Evolutionary conservation across 2,329 filamentous ascomycete genomes (phyloP).

Genomic region (Scopulariopsis brevicaulis): DNA sequence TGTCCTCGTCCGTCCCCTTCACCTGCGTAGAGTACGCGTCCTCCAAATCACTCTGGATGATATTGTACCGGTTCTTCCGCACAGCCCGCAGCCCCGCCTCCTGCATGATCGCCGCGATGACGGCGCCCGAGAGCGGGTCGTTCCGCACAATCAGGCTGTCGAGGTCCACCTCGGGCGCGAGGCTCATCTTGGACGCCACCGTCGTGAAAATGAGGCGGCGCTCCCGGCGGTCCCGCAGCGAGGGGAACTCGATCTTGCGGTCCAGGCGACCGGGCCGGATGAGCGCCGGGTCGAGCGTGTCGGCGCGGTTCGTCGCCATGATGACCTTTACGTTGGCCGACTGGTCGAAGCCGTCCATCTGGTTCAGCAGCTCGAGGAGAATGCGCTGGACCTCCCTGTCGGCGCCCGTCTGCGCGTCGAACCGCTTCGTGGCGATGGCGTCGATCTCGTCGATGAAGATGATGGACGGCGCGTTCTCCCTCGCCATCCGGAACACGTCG

Average conservation of each 20-base stretch:
- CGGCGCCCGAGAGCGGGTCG: slow-evolving; percentile 85
- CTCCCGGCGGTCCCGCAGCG: slow-evolving; percentile 83
- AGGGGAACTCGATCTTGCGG: slow-evolving; percentile 98
- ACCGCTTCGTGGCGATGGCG: slow-evolving; percentile 97
- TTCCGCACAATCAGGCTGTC: slow-evolving; percentile 95
- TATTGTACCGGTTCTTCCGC: slow-evolving; percentile 97
- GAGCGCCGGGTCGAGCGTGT: slow-evolving; percentile 90
- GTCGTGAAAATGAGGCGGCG: slow-evolving; percentile 93
- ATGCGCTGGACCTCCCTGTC: slow-evolving; percentile 99
- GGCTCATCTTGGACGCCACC: slow-evolving; percentile 94
- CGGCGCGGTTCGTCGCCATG: slow-evolving; percentile 98
- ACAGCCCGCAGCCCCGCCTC: slow-evolving; percentile 91
- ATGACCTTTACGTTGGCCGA: slow-evolving; percentile 99
- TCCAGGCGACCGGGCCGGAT: slow-evolving; percentile 91
- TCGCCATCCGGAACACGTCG: slow-evolving; percentile 97
- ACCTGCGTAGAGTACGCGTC: slow-evolving; percentile 96
- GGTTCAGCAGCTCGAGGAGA: slow-evolving; percentile 90
- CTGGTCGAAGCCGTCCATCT: slow-evolving; percentile 99
- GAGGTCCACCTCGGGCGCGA: slow-evolving; percentile 91
- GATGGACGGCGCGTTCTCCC: slow-evolving; percentile 95
- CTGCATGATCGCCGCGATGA: slow-evolving; percentile 99
- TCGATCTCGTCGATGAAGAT: slow-evolving; percentile 99
- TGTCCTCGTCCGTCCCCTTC: slow-evolving; percentile 58
- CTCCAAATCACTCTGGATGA: slow-evolving; percentile 93
- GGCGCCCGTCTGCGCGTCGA: slow-evolving; percentile 95